Conservation (phyloP, 75 land plant species). For the Cupressus sempervirens region DNA sequence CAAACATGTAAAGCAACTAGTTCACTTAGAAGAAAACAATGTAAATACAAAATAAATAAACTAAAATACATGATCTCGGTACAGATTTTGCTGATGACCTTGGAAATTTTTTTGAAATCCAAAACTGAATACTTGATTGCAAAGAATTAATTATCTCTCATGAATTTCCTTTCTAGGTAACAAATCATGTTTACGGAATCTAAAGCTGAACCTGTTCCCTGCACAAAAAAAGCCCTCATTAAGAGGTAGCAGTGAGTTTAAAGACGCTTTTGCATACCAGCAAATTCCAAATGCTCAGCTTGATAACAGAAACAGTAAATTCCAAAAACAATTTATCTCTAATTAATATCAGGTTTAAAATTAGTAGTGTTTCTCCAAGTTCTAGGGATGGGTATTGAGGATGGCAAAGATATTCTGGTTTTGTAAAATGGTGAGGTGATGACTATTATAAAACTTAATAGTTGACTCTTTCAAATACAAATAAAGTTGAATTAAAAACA, state of each 20-base stretch:
- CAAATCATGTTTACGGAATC: conserved; percentile 53
- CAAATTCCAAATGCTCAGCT: neutral
- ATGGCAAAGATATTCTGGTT: neutral
- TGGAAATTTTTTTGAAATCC: neutral
- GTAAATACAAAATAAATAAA: neutral
- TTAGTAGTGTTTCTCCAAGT: neutral
- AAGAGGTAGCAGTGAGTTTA: neutral
- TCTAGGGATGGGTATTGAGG: neutral
- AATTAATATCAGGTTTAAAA: neutral
- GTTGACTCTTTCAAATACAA: neutral
- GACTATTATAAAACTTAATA: too few species aligned
- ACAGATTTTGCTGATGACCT: neutral
- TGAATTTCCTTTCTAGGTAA: conserved; percentile 52
- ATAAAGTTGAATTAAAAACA: neutral
- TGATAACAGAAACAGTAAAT: neutral
- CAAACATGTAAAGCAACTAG: neutral
- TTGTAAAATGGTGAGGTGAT: too few species aligned
- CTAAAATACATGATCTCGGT: neutral
- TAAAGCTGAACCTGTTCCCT: conserved; percentile 51
- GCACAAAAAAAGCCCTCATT: conserved; percentile 1
- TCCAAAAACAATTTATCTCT: neutral
- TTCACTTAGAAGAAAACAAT: neutral
- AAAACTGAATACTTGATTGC: neutral
- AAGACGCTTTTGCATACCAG: neutral
- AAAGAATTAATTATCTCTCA: conserved; percentile 29